Evolutionary conservation across 225 moss, liverwort and hornwort species (phyloP).

Genomic region (Physcomitrium patens): DNA sequence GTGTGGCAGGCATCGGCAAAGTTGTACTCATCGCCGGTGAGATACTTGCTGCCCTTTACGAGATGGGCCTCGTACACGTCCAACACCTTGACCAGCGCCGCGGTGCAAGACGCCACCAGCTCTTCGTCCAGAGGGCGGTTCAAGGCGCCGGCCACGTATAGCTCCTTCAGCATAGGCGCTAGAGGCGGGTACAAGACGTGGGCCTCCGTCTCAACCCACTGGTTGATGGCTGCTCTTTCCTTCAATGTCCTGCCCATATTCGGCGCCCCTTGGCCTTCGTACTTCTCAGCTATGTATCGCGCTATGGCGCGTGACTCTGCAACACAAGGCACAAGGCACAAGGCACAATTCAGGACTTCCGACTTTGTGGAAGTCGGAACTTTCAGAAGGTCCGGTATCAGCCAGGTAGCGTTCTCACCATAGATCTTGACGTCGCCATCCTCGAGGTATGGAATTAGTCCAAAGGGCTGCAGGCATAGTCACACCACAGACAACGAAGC

Average conservation of each 20-base stretch:
- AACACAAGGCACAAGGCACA: neutral
- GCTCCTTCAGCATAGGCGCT: neutral
- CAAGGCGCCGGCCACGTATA: neutral
- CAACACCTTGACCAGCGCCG: constrained; percentile 32
- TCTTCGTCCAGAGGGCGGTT: neutral
- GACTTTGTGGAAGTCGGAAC: neutral
- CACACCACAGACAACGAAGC: too few relatives aligned
- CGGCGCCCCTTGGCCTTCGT: constrained; percentile 14
- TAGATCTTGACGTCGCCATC: constrained; percentile 15
- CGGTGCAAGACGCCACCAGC: neutral
- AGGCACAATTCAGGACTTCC: neutral
- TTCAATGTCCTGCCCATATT: constrained; percentile 12
- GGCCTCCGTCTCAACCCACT: constrained; percentile 34
- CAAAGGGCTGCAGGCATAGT: constrained; percentile 1
- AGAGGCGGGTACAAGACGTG: constrained; percentile 12
- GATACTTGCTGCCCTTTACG: constrained; percentile 33
- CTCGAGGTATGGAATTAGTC: constrained; percentile 1
- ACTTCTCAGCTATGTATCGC: constrained; percentile 22
- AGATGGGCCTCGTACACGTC: constrained; percentile 46
- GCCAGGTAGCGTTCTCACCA: neutral
- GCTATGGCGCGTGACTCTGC: constrained; percentile 29
- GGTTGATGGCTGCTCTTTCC: constrained; percentile 21
- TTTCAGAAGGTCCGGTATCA: neutral
- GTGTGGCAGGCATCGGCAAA: constrained; percentile 30
- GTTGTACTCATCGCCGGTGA: constrained; percentile 52